Conservation (phyloP, 2,329 filamentous ascomycete genomes). For the Trichoderma sp. region DNA sequence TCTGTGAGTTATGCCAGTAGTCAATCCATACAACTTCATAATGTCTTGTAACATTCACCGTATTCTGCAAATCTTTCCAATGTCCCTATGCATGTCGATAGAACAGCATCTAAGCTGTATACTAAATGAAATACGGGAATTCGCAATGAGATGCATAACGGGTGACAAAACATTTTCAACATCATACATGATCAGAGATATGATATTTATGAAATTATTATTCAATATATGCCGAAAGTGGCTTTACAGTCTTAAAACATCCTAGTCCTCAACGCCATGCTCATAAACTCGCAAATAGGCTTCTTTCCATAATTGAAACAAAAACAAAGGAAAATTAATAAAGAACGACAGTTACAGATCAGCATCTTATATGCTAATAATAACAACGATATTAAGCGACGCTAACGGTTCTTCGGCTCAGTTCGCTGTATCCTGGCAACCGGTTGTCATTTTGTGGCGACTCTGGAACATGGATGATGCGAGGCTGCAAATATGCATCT, state of each 20-base stretch:
- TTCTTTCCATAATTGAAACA: background rate
- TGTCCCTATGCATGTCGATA: background rate
- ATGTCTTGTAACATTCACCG: background rate
- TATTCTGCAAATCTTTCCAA: background rate
- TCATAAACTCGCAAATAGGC: background rate
- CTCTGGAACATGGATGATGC: slow-evolving; percentile 41
- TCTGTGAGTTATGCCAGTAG: background rate
- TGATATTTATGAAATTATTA: background rate
- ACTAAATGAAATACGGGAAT: background rate
- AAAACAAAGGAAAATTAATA: background rate
- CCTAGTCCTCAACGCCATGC: slow-evolving; percentile 4
- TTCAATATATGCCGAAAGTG: background rate
- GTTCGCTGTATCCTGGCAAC: slow-evolving; percentile 46
- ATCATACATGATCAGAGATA: background rate
- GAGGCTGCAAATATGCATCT: slow-evolving; percentile 47
- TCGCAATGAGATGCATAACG: background rate
- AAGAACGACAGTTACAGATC: background rate
- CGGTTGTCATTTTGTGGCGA: slow-evolving; percentile 37
- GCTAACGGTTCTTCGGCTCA: slow-evolving; percentile 31
- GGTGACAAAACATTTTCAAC: background rate
- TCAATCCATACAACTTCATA: background rate
- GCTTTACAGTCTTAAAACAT: background rate
- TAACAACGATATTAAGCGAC: background rate
- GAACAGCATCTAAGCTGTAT: background rate
- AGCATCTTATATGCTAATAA: background rate